Base-by-base conservation (phyloP, 305 asterid genomes). In the Fraxinus sp. region DNA sequence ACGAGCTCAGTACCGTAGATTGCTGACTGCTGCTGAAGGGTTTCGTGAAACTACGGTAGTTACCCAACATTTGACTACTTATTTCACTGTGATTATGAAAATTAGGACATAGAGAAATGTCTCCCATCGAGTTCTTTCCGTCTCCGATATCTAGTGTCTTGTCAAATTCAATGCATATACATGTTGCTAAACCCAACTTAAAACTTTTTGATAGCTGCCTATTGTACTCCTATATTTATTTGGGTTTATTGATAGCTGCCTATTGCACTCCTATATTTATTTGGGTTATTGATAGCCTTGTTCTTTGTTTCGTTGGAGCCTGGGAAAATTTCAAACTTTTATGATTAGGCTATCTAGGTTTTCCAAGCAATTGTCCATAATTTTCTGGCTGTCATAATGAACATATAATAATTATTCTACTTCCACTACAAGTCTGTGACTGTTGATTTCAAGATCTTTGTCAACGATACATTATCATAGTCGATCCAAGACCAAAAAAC, bases 1-100 rank as follows among this genome's bases (percentile, higher is more conserved):
- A 71, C 89, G 99, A 77, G 98, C 95, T 79, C 99, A 95, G 86
- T 95, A 95, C 88, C 94, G 96, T 22, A 90, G 99, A 86, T 89
- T 95, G 88, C 92, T 94, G 13, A 93, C 92, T 72, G 93, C 94
- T 78, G 91, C 97, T 57, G 94, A 94, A 87, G 98, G 85, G 55
- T 86, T 94, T 37, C 95, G 97, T 68, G 97, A 90, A 85, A 86
- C 84, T 36, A 89, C 90, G 98, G 99, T 93, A 88, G 41, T 5
- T 62, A 78, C 18, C 2, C 0, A 35, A 35, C 76, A 32, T 70
- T 10, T 30, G 22, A 4, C 20, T 1, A 30, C 41, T 70, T 28
- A 68, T 26, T 28, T 70, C 18, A 1, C 2, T 3, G 18, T 70
- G 41, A 32, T 70, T 1, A 14, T 70, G 75, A 70, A 5, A 14